phyloP scores from a whole-genome alignment of 495 filamentous ascomycete genomes.

The Hyaloscypha bicolor region DNA sequence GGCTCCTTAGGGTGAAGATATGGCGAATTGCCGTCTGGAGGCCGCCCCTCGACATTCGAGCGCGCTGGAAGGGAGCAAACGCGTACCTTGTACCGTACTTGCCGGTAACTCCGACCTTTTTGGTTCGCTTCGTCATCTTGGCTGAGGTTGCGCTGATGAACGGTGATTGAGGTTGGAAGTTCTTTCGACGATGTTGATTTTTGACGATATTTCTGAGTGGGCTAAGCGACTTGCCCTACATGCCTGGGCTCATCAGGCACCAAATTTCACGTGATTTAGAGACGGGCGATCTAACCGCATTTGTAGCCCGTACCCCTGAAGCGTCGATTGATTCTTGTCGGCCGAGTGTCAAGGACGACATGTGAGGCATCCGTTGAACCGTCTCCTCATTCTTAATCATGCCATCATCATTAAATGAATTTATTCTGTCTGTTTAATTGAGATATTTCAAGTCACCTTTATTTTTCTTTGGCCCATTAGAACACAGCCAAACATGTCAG shows the following conservation, averaged over 20 bases:
- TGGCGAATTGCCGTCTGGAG: conserved; percentile 3
- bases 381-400: not conserved
- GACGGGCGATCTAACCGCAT: not conserved
- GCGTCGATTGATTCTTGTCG: not conserved
- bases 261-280: not conserved
- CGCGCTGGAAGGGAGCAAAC: not conserved
- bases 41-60: not conserved
- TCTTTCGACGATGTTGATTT: conserved; percentile 22
- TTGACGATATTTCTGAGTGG: conserved; percentile 22
- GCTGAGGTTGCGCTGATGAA: conserved; percentile 37
- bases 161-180: conserved; percentile 30
- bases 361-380: not conserved
- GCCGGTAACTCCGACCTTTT: conserved; percentile 89
- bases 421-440: not conserved
- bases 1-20: not conserved
- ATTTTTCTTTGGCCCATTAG: not conserved
- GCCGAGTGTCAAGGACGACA: not conserved
- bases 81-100: conserved; percentile 63
- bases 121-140: conserved; percentile 96
- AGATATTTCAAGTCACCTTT: not conserved
- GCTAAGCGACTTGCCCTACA: conserved; percentile 13
- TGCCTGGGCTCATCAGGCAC: conserved; percentile 8
- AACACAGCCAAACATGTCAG: conserved; percentile 22
- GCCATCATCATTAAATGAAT: not conserved
- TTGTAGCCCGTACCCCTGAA: not conserved